A percentile compares a stretch with the other conserved stretches of the same genome.
phyloP scores from a whole-genome alignment of 768 basidiomycete species.

The Naematelia aurantialba region DNA sequence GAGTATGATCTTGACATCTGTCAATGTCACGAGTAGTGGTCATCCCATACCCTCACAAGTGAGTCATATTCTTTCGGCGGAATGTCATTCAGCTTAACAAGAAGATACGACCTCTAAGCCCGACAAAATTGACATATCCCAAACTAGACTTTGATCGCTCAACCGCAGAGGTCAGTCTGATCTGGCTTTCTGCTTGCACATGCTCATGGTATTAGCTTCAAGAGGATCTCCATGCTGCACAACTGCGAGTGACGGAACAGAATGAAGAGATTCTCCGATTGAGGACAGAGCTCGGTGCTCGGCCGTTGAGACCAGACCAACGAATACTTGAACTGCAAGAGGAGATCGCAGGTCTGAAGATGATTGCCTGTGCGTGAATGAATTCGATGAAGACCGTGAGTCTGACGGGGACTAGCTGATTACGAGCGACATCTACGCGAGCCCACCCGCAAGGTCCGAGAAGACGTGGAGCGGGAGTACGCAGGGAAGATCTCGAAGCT shows the following conservation, averaged over 20 bases:
- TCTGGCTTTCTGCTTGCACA: neutral
- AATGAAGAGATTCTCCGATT: constrained; percentile 77
- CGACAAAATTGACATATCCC: constrained; percentile 68
- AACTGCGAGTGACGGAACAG: constrained; percentile 74
- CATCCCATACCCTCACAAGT: too few relatives aligned
- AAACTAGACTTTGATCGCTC: constrained; percentile 67
- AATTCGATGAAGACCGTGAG: neutral
- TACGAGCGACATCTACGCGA: constrained; percentile 46
- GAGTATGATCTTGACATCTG: constrained; percentile 60
- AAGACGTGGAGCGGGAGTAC: constrained; percentile 49
- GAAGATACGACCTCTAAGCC: constrained; percentile 68
- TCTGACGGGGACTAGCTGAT: constrained; percentile 33
- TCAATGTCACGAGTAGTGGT: constrained; percentile 64
- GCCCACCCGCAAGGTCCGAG: constrained; percentile 44
- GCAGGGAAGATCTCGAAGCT: constrained; percentile 34
- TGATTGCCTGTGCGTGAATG: constrained; percentile 44
- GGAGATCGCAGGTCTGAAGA: constrained; percentile 74
- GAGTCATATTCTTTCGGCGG: neutral
- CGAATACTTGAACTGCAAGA: constrained; percentile 68
- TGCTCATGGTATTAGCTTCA: constrained; percentile 59
- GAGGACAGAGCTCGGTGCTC: constrained; percentile 68
- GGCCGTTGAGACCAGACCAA: constrained; percentile 72
- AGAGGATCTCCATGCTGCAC: constrained; percentile 77
- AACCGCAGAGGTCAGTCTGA: constrained; percentile 65
- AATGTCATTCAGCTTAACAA: too few relatives aligned